phyloP scores from a whole-genome alignment of 805 yeast genomes.

The Suhomyces sp. region DNA sequence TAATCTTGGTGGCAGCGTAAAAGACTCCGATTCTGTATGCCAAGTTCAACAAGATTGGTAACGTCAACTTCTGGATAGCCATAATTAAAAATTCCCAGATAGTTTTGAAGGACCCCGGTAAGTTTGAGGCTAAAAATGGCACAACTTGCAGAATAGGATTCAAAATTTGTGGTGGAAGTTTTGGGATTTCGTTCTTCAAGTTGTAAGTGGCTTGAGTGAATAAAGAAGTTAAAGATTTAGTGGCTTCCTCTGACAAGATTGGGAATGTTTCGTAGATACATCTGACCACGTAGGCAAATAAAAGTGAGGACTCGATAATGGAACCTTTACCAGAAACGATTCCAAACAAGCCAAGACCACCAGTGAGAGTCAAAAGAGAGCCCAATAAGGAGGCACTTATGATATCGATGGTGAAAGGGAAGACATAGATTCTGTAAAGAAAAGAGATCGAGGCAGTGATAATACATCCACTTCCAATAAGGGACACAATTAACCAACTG shows the following conservation, averaged over 20 bases:
- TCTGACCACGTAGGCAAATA: slow-evolving; percentile 88
- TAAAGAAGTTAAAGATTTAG: slow-evolving; percentile 29
- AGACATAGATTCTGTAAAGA: slow-evolving; percentile 77
- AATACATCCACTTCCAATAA: slow-evolving; percentile 70
- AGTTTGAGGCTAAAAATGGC: slow-evolving; percentile 50
- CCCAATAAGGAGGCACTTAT: slow-evolving; percentile 83
- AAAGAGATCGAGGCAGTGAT: slow-evolving; percentile 77
- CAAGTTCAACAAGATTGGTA: slow-evolving; percentile 77
- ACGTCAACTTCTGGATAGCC: slow-evolving; percentile 64
- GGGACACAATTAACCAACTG: slow-evolving; percentile 72
- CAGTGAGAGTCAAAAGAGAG: slow-evolving; percentile 73
- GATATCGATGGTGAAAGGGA: slow-evolving; percentile 68
- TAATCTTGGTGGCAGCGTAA: slow-evolving; percentile 89
- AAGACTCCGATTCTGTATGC: slow-evolving; percentile 86
- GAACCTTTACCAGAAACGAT: slow-evolving; percentile 81
- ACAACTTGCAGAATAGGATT: slow-evolving; percentile 29
- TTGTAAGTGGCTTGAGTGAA: slow-evolving; percentile 35
- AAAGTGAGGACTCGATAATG: slow-evolving; percentile 83
- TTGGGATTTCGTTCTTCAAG: slow-evolving; percentile 34
- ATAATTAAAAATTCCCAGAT: slow-evolving; percentile 53
- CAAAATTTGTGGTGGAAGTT: slow-evolving; percentile 34
- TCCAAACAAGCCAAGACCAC: slow-evolving; percentile 77
- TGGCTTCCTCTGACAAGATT: slow-evolving; percentile 61
- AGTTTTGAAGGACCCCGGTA: slow-evolving; percentile 53
- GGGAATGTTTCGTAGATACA: slow-evolving; percentile 93